Base-by-base conservation (phyloP, 1,139 yeast genomes). In the Suhomyces bribrorum region DNA sequence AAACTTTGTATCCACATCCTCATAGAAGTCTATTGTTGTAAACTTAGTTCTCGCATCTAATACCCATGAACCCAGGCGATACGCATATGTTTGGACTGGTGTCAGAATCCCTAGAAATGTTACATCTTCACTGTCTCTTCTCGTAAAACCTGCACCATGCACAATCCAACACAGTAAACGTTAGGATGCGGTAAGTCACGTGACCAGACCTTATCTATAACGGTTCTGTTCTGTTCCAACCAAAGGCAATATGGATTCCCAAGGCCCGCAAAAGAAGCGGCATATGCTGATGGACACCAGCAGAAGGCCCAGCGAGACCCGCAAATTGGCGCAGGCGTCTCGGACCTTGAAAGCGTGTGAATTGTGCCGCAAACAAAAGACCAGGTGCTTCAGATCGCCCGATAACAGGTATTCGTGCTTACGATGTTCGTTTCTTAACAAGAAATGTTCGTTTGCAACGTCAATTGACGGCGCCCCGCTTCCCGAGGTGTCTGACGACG, bases 271-370 rank as follows among this genome's bases (percentile, higher is more conserved):
- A 3, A 18, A 13, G 17, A 31, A 31, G 30, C 27, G 28, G 32
- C 20, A 29, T 29, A 31, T 24, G 12, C 27, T 18, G 14, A 25
- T 12, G 12, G 14, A 11, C 18, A 30, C 22, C 14, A 14, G 16
- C 9, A 16, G 31, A 7, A 24, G 30, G 25, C 5, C 36, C 17
- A 28, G 34, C 29, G 44, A 40, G 18, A 46, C 42, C 27, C 34
- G 54, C 5, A 46, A 42, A 26, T 36, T 44, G 22, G 54, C 47
- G 11, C 56, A 62, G 49, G 69, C 71, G 0, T 65, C 78, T 1
- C 52, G 86, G 34, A 77, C 82, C 0, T 54, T 75, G 4, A 68
- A 67, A 45, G 88, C 88, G 0, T 82, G 88, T 53, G 72, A 69
- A 4, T 57, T 66, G 15, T 82, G 88, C 52, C 63, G 87, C 26